Conservation (phyloP, 306 rosid genomes). For the Prunus armeniaca region DNA sequence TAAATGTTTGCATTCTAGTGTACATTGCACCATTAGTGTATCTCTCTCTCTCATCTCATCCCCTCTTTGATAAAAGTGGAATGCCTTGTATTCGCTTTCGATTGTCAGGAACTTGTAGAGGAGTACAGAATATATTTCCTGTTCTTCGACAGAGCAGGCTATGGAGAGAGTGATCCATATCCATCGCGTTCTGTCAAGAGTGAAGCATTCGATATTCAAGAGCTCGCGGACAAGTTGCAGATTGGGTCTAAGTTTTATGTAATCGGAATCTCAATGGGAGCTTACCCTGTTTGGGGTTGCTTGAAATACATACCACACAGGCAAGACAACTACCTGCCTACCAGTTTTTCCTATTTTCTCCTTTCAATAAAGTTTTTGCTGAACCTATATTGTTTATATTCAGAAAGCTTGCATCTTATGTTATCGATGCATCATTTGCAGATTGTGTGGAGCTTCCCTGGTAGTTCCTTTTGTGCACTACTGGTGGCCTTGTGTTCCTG, state of each 20-base stretch:
- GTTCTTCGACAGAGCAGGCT: conserved; percentile 72
- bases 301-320: conserved; percentile 79
- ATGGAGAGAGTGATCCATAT: conserved; percentile 85
- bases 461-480: conserved; percentile 68
- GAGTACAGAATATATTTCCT: conserved; percentile 60
- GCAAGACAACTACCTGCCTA: conserved; percentile 26
- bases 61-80: neutral
- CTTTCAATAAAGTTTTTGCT: neutral
- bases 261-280: conserved; percentile 71
- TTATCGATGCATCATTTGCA: conserved; percentile 28
- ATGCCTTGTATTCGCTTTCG: neutral
- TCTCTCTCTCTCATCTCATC: neutral
- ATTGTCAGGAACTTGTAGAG: conserved; percentile 52
- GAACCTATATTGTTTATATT: neutral
- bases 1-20: neutral
- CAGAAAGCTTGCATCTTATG: neutral
- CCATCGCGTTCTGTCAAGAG: conserved; percentile 74
- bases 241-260: conserved; percentile 63
- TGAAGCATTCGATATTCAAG: conserved; percentile 84
- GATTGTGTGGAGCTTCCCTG: conserved; percentile 70
- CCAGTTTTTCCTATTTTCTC: neutral
- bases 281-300: conserved; percentile 65
- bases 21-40: neutral
- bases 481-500: conserved; percentile 71
- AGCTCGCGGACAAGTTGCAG: conserved; percentile 70